Base-by-base conservation (phyloP, 192 early-diverging fungal genomes). In the Coemansia sp. region DNA sequence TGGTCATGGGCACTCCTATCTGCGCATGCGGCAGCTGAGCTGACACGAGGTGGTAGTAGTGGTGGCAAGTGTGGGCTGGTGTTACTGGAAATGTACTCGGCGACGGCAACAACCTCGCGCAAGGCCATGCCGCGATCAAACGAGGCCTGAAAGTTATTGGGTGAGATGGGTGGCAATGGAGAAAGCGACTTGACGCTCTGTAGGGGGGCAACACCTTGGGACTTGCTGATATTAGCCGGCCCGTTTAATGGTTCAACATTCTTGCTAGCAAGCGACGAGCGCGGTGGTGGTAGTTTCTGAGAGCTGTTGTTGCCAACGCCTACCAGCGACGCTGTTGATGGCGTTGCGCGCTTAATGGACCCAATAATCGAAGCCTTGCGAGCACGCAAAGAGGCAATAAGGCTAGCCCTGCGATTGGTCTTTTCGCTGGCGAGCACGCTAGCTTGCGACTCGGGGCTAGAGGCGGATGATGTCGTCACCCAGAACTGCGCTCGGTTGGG, bases 101-200 rank as follows among this genome's bases (percentile, higher is more conserved):
- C 67, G 13, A 67, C 69, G 9, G 65, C 65, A 18, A 66, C 64
- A 8, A 77, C 56, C 20, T 70, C 67, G 24, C 67, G 62, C 31
- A 80, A 43, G 11, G 72, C 71, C 57, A 74, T 68, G 35, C 77
- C 59, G 34, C 77, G 72, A 60, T 80, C 77, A 61, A 80, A 74
- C 11, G 77, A 80, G 2, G 77, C 77, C 45, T 80, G 68, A n/a
- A 80, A 66, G 42, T 80, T 80, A 55, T 80, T 80, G 37, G 77
- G 77, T 55, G 69, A 74, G 8, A 80, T 80, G 11, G 61, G 38
- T 8, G 77, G 77, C 31, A 80, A 28, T 2, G 77, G 77, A 37
- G 77, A 71, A 31, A 80, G 72, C 31, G 72, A 66, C 37, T 64
- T 62, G 20, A 74, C 68, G 48, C 64, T 73, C 7, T 26, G 48